Evolutionary conservation across 768 basidiomycete genomes (phyloP), one percentile per base, ranked within the genome.

Genomic region (Boletus reticuloceps): DNA sequence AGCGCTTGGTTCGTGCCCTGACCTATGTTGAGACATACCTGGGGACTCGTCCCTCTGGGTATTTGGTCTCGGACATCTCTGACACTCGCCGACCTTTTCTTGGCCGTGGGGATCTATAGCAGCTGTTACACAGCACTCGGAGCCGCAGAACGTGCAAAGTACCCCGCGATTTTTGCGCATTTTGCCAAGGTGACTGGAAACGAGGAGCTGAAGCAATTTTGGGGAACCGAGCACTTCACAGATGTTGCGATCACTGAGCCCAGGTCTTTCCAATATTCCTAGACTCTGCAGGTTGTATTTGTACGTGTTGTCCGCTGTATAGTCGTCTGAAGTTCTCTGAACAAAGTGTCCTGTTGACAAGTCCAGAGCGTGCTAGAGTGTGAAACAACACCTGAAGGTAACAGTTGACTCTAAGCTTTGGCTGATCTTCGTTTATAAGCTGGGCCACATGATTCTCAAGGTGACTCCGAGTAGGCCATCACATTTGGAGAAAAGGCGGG

Each of bases 111-210:
- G 16, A 22, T 38, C 16, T 11, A 13, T 1, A 5, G 11, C 13
- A 6, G 22, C 34, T 29, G 25, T 3, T 16, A 44, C 42, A 31
- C 14, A 1, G 31, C 60, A 2, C 54, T 63, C 3, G 62, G 60
- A 9, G 47, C 40, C 1, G 50, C 42, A 0, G 58, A 64, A 17
- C 55, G 67, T 19, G 55, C 55, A 5, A 27, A 54, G 50, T 68
- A 60, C 32, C 51, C 58, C 0, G 7, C 20, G 16, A 10, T 57
- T 1, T 60, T 58, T 37, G 45, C 54, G 4, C 58, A 64, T 27
- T 59, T 38, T 27, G 48, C 25, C 9, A 66, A 47, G n/a, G 67
- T 66, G 49, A 52, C 64, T 0, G 1, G 9, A 45, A 49, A 66
- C 7, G 54, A 55, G 22, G 53, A 10, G 54, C 13, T 64, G 8